Conservation (phyloP, 495 filamentous ascomycete species). For the Cercophora newfieldiana region DNA sequence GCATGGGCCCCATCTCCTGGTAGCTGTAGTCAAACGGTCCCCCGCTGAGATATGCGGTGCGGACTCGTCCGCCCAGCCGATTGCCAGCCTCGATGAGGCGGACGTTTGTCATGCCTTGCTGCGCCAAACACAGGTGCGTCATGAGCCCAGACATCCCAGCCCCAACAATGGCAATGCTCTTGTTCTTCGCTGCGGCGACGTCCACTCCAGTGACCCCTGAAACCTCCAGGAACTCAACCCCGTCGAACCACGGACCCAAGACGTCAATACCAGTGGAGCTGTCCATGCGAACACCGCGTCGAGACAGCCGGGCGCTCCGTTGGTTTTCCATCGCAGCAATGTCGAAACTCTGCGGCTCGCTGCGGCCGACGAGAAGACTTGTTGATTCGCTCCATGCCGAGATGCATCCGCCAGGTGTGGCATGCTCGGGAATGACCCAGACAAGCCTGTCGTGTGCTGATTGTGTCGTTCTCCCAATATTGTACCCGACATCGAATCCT, state of each 20-base stretch:
- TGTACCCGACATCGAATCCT: conserved; percentile 29
- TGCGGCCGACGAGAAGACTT: conserved; percentile 43
- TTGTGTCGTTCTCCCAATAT: conserved; percentile 24
- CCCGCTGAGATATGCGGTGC: conserved; percentile 58
- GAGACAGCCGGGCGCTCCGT: conserved; percentile 3
- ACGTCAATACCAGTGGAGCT: conserved; percentile 52
- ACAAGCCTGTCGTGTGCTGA: conserved; percentile 42
- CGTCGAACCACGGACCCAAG: conserved; percentile 67
- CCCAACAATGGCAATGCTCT: conserved; percentile 60
- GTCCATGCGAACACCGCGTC: conserved; percentile 37
- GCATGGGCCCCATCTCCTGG: conserved; percentile 73
- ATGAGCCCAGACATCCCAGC: conserved; percentile 67
- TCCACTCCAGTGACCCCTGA: conserved; percentile 42
- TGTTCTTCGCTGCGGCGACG: conserved; percentile 49
- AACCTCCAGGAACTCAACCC: conserved; percentile 56
- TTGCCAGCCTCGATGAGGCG: conserved; percentile 36
- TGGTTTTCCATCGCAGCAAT: conserved; percentile 3
- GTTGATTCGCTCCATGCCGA: conserved; percentile 47
- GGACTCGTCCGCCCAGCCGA: conserved; percentile 51
- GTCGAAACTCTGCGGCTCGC: conserved; percentile 35
- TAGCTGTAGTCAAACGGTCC: conserved; percentile 66
- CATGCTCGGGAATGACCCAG: conserved; percentile 52
- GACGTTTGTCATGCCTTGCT: conserved; percentile 36
- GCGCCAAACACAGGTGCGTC: conserved; percentile 39
- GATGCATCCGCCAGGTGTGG: conserved; percentile 47